A percentile compares a stretch with the other conserved stretches of the same genome.
Conservation (phyloP, 805 yeast species). For the Starmerella davenportii region DNA sequence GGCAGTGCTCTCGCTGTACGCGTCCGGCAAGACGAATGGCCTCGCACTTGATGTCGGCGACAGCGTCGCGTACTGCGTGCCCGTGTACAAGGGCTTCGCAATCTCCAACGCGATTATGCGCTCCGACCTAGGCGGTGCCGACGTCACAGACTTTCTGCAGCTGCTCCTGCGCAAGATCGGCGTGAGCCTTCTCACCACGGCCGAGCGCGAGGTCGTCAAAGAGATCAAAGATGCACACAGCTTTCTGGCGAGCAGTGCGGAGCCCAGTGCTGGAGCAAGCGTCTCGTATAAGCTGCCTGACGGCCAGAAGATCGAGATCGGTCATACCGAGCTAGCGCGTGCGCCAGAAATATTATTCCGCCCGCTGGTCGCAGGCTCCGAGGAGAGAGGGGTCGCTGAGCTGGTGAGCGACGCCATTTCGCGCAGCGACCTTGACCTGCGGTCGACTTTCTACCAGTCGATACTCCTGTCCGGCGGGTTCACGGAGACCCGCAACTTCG, state of each 20-base stretch:
- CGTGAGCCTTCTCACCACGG: constrained; percentile 41
- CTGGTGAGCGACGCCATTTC: constrained; percentile 44
- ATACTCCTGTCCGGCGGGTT: constrained; percentile 75
- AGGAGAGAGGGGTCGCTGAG: constrained; percentile 49
- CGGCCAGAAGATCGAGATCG: constrained; percentile 50
- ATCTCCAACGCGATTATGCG: constrained; percentile 54
- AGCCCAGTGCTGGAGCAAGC: constrained; percentile 3
- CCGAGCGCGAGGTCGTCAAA: constrained; percentile 70
- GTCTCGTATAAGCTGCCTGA: constrained; percentile 54
- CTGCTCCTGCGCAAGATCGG: constrained; percentile 57
- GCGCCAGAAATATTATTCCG: constrained; percentile 69
- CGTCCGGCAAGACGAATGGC: constrained; percentile 83
- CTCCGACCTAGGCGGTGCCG: constrained; percentile 72
- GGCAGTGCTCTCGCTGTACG: constrained; percentile 68
- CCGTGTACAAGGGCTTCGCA: constrained; percentile 78
- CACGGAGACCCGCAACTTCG: constrained; percentile 59
- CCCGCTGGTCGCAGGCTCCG: constrained; percentile 65
- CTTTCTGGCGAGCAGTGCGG: constrained; percentile 18
- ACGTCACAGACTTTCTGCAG: constrained; percentile 60
- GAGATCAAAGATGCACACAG: constrained; percentile 61
- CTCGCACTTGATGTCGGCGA: constrained; percentile 83
- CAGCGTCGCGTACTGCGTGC: constrained; percentile 76
- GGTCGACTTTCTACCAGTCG: constrained; percentile 48
- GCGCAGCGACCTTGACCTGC: constrained; percentile 60
- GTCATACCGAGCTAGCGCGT: constrained; percentile 44